Evolutionary conservation across 148 eudicot species (phyloP).

Genomic region (Vaccinium vitisidaea): DNA sequence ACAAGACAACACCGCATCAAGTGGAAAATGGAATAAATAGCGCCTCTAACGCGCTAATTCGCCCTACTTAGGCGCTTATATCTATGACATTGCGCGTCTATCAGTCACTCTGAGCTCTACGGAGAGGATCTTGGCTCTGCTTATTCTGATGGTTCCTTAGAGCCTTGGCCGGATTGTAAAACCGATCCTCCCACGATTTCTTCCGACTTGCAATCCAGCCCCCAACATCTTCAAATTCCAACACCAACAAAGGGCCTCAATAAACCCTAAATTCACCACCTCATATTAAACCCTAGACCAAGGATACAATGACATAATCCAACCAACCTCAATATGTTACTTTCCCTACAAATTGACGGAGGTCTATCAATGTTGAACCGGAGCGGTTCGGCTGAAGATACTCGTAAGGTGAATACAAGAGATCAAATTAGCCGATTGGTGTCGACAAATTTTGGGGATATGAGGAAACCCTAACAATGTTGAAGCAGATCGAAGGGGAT

Average conservation of each 20-base stretch:
- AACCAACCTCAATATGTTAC: background rate
- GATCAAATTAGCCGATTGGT: slow-evolving; percentile 6
- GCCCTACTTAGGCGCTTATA: too few relatives aligned
- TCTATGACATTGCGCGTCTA: too few relatives aligned
- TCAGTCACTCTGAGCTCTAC: slow-evolving; percentile 53
- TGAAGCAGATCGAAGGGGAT: slow-evolving; percentile 6
- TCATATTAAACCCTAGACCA: background rate
- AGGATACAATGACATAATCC: background rate
- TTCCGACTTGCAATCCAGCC: slow-evolving; percentile 59
- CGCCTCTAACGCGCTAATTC: too few relatives aligned
- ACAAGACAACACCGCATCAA: too few relatives aligned
- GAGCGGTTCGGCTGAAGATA: slow-evolving; percentile 4
- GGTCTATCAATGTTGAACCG: background rate
- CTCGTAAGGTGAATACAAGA: background rate
- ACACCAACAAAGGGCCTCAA: background rate
- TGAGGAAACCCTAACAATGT: slow-evolving; percentile 7
- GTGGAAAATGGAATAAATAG: too few relatives aligned
- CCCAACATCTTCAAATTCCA: slow-evolving; percentile 47
- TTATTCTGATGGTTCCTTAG: slow-evolving; percentile 37
- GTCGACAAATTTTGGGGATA: slow-evolving; percentile 4
- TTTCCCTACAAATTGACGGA: background rate
- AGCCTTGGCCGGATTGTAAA: slow-evolving; percentile 46
- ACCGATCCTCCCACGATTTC: slow-evolving; percentile 58
- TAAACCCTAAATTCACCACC: slow-evolving; percentile 3
- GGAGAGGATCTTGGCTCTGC: slow-evolving; percentile 33